These are phyloP conservation scores for Atkinsonella hypoxylon DNA, from an alignment of 2,329 filamentous ascomycete genomes.

Conservation along the genomic window DNA sequence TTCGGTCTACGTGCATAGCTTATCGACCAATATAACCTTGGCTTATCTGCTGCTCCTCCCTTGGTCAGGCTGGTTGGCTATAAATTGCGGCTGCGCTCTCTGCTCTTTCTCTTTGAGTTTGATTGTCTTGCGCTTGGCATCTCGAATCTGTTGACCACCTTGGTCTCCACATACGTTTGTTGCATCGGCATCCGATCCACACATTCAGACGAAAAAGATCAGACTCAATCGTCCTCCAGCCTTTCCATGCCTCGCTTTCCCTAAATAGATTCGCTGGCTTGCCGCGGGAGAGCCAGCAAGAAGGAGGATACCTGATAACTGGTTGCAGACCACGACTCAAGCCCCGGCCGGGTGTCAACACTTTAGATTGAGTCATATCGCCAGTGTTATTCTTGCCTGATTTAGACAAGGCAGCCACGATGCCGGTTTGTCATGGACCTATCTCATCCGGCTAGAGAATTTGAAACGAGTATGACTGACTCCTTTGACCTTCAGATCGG, in stretches of 20 bases:
- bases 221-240: not conserved
- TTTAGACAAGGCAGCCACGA: slow-evolving; percentile 10
- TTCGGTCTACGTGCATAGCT: not conserved
- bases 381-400: not conserved
- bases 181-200: not conserved
- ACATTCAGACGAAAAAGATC: not conserved
- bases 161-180: not conserved
- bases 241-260: slow-evolving; percentile 1
- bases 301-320: not conserved
- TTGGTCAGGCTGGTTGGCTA: not conserved
- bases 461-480: not conserved
- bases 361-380: not conserved
- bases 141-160: not conserved
- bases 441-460: not conserved
- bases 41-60: not conserved
- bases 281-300: not conserved
- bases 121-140: not conserved
- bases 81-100: not conserved
- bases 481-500: slow-evolving; percentile 17
- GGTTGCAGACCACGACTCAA: not conserved
- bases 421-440: slow-evolving; percentile 18
- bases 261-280: slow-evolving; percentile 3
- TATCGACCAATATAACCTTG: not conserved
- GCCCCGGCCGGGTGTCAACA: too few relatives aligned
- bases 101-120: not conserved